Evolutionary conservation across 306 rosid genomes (phyloP), one percentile per base, ranked within the genome.

Genomic region (Fragaria nilgerrensis): DNA sequence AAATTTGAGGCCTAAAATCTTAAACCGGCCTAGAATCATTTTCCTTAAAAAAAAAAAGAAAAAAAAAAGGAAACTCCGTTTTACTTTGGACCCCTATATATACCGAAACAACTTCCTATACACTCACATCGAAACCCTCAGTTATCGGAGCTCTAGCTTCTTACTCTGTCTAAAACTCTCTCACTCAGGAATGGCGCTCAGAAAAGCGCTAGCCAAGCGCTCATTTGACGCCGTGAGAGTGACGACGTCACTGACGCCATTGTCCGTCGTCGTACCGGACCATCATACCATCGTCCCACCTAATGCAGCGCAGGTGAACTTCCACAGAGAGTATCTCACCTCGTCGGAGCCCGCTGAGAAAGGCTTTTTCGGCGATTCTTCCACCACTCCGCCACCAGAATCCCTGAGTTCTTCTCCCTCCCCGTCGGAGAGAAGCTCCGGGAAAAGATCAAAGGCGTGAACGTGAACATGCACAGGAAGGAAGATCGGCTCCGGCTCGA

Each of bases 401-500:
- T 92, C 12, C 94, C 96, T 22, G 97, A 88, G 50, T 70, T 90
- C 9, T 66, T 90, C 8, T 78, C 90, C 0, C 47, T 85, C 2
- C 94, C 97, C 0, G 77, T 87, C 19, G 97, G 97, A 5, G 92
- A 92, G 5, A 73, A 75, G 53, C 85, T 86, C 41, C 76, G 87
- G 20, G 87, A 86, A 58, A 83, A 55, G 49, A 79, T 86, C 72
- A 45, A 78, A 50, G 77, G 71, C 47, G n/a, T 34, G 22, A 58
- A 9, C 20, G 9, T 39, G 43, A 43, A 43, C 12, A 5, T 41
- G 66, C 55, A 83, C 85, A 74, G 67, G 81, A 61, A 29, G 72
- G 69, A 45, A 16, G 83, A 83, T 75, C 87, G 83, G 41, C 67
- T 83, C 41, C 68, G 81, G 0, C 77, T 86, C 23, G 81, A 67